Conservation (phyloP, 2,329 filamentous ascomycete species). For the Diaporthe amygdali region DNA sequence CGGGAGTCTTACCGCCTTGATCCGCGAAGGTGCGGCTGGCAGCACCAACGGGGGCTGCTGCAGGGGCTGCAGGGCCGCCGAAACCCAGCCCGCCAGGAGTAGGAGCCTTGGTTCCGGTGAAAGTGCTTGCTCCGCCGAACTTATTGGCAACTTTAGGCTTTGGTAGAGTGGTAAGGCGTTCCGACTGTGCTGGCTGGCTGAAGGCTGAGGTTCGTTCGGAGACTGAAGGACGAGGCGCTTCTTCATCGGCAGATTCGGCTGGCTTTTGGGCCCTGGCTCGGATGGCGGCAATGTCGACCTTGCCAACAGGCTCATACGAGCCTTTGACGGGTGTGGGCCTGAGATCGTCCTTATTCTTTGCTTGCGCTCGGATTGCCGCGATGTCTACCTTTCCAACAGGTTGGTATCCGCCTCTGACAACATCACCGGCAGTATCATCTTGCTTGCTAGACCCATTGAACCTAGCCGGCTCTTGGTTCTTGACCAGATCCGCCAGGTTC, state of each 20-base stretch:
- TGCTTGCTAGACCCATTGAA: constrained; percentile 53
- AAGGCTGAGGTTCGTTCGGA: constrained; percentile 81
- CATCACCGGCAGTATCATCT: constrained; percentile 58
- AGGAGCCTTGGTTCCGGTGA: constrained; percentile 88
- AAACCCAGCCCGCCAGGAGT: constrained; percentile 71
- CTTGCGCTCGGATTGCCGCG: constrained; percentile 81
- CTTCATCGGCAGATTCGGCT: constrained; percentile 46
- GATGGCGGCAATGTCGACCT: constrained; percentile 96
- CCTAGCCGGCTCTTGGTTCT: constrained; percentile 69
- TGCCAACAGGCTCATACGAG: constrained; percentile 91
- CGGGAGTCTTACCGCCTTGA: constrained; percentile 92
- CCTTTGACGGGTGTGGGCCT: constrained; percentile 87
- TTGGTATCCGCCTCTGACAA: constrained; percentile 88
- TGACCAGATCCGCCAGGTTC: constrained; percentile 84
- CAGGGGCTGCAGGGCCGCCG: constrained; percentile 62
- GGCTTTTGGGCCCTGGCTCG: constrained; percentile 79
- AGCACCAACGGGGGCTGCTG: constrained; percentile 71
- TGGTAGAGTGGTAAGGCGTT: constrained; percentile 83
- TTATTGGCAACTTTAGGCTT: constrained; percentile 96
- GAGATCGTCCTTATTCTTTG: constrained; percentile 73
- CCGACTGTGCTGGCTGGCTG: constrained; percentile 63
- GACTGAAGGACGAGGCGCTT: constrained; percentile 61
- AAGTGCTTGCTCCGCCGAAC: constrained; percentile 74
- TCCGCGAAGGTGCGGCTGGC: constrained; percentile 95
- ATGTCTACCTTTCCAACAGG: constrained; percentile 98